Evolutionary conservation across 1,284 basidiomycete species (phyloP), one percentile per base, ranked within the genome.

Genomic region (Sporisorium scitamineum): DNA sequence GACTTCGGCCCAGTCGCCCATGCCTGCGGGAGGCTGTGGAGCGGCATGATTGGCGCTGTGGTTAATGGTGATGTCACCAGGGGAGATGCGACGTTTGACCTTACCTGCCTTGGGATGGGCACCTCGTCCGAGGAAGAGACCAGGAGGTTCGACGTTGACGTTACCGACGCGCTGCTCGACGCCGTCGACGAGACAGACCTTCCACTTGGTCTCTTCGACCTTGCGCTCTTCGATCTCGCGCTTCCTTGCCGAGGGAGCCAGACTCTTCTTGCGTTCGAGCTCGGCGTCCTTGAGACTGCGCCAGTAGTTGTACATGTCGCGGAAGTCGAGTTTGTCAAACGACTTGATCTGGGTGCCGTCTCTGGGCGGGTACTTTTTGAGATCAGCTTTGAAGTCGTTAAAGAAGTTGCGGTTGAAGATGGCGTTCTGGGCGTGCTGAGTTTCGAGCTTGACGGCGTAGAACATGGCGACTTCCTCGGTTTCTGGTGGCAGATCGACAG

Each of bases 101-200:
- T 92, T 92, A 26, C 97, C 97, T 86, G 97, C 98, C 89, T 93
- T 95, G 1, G 97, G 97, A 87, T 99, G 97, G 81, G 97, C 94
- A 66, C 97, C 97, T 77, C 97, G 95, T 67, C 97, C 97, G 86
- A 96, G 89, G 88, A 99, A 99, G 47, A 99, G 88, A 45, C 95
- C 94, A 20, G 97, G 97, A 84, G 97, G 97, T 89, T 99, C 97
- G 54, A 98, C 92, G 77, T 95, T 91, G 88, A 99, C 98, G 88
- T 99, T 99, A 61, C 97, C 97, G 57, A 97, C 91, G 86, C 97
- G 97, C 88, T 99, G 97, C 87, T 95, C 95, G 59, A 95, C 91
- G 24, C 95, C 96, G 82, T 99, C 95, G 47, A 99, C 90, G 16
- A 92, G 81, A 86, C 96, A 98, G 39, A 89, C 89, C 48, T 90